Evolutionary conservation across 805 yeast genomes (phyloP).

Genomic region (Lachancea fermentati): DNA sequence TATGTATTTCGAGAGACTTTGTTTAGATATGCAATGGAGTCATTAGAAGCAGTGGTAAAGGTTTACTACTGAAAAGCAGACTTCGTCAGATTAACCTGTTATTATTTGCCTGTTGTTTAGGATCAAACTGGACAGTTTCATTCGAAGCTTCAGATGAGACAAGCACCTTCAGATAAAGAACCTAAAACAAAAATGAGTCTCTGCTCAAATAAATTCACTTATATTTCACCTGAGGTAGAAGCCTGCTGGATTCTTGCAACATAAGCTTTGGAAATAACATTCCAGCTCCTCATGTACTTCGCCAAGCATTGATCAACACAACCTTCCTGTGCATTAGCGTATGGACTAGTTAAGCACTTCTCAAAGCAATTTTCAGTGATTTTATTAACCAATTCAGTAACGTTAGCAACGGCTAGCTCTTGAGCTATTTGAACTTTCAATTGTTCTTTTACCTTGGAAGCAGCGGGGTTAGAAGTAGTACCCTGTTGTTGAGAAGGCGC

Average conservation of each 20-base stretch:
- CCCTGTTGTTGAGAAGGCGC: conserved; percentile 23
- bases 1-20: not conserved
- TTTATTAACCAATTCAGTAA: conserved; percentile 78
- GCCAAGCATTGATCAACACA: conserved; percentile 77
- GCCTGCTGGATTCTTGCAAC: conserved; percentile 66
- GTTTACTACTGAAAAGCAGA: no score
- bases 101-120: no score
- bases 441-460: conserved; percentile 50
- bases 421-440: conserved; percentile 66
- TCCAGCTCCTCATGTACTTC: conserved; percentile 91
- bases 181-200: no score
- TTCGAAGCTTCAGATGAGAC: no score
- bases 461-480: conserved; percentile 15
- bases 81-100: no score
- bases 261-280: conserved; percentile 70
- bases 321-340: conserved; percentile 47
- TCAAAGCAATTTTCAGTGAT: conserved; percentile 84
- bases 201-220: no score
- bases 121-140: no score
- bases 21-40: no score
- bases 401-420: conserved; percentile 89
- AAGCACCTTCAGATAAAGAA: no score
- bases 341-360: conserved; percentile 65
- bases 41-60: no score
- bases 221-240: conserved; percentile 30